A percentile compares a stretch with the other conserved stretches of the same genome.
phyloP scores from a whole-genome alignment of 2,329 filamentous ascomycete genomes.

The Cladophialophora exuberans region DNA sequence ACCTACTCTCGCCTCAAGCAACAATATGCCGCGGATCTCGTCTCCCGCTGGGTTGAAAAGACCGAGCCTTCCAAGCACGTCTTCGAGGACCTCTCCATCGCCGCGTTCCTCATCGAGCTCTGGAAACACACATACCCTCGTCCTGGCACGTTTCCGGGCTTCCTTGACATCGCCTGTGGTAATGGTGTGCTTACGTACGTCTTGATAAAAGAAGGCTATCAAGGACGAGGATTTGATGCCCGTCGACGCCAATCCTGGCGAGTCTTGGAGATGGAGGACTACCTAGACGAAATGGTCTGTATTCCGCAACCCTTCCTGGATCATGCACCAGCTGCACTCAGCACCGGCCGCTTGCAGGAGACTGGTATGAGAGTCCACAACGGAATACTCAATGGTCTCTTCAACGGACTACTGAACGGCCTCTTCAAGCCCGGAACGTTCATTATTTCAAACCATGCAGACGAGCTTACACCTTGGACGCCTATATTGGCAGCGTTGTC shows the following conservation, averaged over 20 bases:
- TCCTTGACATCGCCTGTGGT: constrained; percentile 94
- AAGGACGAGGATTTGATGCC: constrained; percentile 90
- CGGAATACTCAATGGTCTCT: constrained; percentile 9
- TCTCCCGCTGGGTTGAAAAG: constrained; percentile 78
- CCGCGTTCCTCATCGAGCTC: constrained; percentile 88
- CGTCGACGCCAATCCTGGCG: constrained; percentile 81
- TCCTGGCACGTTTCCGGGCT: constrained; percentile 70
- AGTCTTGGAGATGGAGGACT: constrained; percentile 62
- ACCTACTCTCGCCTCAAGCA: constrained; percentile 80
- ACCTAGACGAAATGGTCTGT: constrained; percentile 60
- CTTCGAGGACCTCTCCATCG: constrained; percentile 90
- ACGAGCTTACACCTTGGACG: constrained; percentile 95
- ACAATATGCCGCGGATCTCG: constrained; percentile 72
- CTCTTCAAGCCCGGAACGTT: constrained; percentile 76
- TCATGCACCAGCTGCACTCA: constrained; percentile 13
- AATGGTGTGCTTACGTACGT: constrained; percentile 90
- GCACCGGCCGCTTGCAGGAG: too few relatives aligned
- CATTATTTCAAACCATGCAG: constrained; percentile 95
- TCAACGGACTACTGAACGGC: constrained; percentile 51
- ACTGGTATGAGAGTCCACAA: too few relatives aligned
- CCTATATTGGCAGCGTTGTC: constrained; percentile 76
- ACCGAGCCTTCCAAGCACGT: constrained; percentile 91
- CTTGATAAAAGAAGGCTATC: constrained; percentile 77
- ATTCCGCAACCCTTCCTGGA: constrained; percentile 58
- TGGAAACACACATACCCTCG: constrained; percentile 80